Evolutionary conservation across 192 early-diverging fungal genomes (phyloP), one percentile per base, ranked within the genome.

Genomic region (Entomortierella chlamydospora): DNA sequence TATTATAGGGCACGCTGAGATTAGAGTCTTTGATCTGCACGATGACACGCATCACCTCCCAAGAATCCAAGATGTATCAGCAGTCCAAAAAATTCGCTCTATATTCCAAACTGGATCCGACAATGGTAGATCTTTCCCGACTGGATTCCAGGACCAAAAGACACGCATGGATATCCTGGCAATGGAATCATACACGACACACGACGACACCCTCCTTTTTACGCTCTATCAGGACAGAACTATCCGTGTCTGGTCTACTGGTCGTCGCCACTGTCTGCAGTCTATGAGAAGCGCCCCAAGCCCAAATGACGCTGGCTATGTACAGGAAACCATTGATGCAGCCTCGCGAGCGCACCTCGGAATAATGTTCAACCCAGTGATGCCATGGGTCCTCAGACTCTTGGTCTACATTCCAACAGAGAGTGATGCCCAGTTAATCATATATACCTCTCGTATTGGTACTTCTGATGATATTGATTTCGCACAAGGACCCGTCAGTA

Each of bases 391-490:
- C 7, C n/a, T 79, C 20, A 61, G 76, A 26, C 68, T 79, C 15
- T 20, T 79, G 41, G 62, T 34, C 8, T 79, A 79, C 26, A 79
- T 79, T n/a, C 76, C 76, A 10, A 49, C 68, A 22, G 76, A 70
- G 17, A 69, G 22, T 8, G 76, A 79, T n/a, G 57, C 57, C 7
- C 76, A 79, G 11, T 31, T 79, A 9, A 64, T 62, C 22, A 53
- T 79, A 17, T 79, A 66, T 31, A 70, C 76, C 2, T 57, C 76
- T 2, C 61, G 55, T 2, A 28, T 79, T 5, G 56, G 65, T n/a
- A 43, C 57, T 5, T 15, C 57, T 34, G 67, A 65, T 22, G 68
- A 65, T 57, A 42, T 79, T 12, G 76, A 65, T 26, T 79, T 79
- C 22, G 23, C 52, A 0, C 57, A n/a, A 9, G 76, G 76, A 18